These are phyloP conservation scores for Boletus huronensis DNA, from an alignment of 768 basidiomycete genomes.

Conservation along the genomic window DNA sequence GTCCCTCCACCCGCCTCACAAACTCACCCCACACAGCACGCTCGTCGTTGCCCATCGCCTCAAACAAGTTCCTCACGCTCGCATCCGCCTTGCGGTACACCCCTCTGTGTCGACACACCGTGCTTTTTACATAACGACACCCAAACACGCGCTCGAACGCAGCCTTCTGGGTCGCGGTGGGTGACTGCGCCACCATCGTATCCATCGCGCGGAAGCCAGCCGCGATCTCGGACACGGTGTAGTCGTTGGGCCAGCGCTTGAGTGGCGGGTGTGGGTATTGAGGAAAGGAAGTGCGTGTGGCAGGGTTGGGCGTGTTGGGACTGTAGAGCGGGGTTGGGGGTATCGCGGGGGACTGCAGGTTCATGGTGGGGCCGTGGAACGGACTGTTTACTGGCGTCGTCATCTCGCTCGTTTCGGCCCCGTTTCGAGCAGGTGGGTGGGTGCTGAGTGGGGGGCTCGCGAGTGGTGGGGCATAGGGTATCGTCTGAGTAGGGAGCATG, in stretches of 20 bases:
- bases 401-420: conserved; percentile 16
- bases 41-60: conserved; percentile 51
- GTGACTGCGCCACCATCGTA: conserved; percentile 28
- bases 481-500: conserved; percentile 26
- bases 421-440: conserved; percentile 12
- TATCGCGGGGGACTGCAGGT: conserved; percentile 18
- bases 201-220: conserved; percentile 55
- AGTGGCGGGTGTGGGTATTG: conserved; percentile 60
- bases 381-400: conserved; percentile 10
- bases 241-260: conserved; percentile 77
- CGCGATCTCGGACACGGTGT: conserved; percentile 63
- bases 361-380: conserved; percentile 13
- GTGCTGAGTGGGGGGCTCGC: conserved; percentile 15
- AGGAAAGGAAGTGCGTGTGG: conserved; percentile 35
- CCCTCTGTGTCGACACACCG: conserved; percentile 67
- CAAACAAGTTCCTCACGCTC: conserved; percentile 47
- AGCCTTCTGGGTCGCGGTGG: conserved; percentile 56
- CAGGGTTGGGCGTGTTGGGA: conserved; percentile 21
- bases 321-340: conserved; percentile 21
- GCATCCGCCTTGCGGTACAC: conserved; percentile 59
- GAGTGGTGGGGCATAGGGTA: conserved; percentile 25
- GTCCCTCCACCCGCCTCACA: conserved; percentile 57
- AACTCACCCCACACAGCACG: conserved; percentile 68
- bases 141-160: conserved; percentile 72
- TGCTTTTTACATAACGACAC: conserved; percentile 69